phyloP scores from a whole-genome alignment of 2,329 filamentous ascomycete genomes.

The Mycosphaerella arachidis region DNA sequence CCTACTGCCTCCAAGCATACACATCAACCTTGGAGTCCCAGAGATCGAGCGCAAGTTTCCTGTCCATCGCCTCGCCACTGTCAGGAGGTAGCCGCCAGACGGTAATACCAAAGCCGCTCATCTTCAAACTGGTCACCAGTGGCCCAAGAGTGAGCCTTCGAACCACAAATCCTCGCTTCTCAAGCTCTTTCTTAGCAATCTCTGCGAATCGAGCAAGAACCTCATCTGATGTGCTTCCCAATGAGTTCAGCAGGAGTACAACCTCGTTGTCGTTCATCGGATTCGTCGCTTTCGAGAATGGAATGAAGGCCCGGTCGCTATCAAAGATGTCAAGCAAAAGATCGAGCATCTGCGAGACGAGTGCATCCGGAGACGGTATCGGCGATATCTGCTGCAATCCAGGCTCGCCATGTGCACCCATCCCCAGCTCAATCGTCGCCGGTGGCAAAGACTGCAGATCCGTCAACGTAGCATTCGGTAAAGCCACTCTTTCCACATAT shows the following conservation, averaged over 20 bases:
- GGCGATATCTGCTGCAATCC: slow-evolving; percentile 54
- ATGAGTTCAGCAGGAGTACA: slow-evolving; percentile 34
- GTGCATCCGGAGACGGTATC: slow-evolving; percentile 30
- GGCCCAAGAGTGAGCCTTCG: slow-evolving; percentile 33
- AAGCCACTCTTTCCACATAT: slow-evolving; percentile 28
- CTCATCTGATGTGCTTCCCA: slow-evolving; percentile 36
- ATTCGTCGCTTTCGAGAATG: slow-evolving; percentile 31
- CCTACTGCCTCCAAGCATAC: slow-evolving; percentile 35
- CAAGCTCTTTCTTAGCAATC: slow-evolving; percentile 29
- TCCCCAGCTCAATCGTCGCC: slow-evolving; percentile 59
- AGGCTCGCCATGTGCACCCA: slow-evolving; percentile 64
- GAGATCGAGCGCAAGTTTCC: slow-evolving; percentile 29
- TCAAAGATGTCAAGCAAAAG: slow-evolving; percentile 33
- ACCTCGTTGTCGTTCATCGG: slow-evolving; percentile 31
- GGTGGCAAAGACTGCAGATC: slow-evolving; percentile 53
- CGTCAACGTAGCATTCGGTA: slow-evolving; percentile 52
- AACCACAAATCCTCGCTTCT: slow-evolving; percentile 31
- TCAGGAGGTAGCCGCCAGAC: slow-evolving; percentile 33
- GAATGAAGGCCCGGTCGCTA: slow-evolving; percentile 34
- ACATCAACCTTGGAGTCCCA: slow-evolving; percentile 36
- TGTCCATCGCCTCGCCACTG: slow-evolving; percentile 27
- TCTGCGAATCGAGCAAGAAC: slow-evolving; percentile 35
- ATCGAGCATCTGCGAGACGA: slow-evolving; percentile 35
- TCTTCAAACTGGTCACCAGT: slow-evolving; percentile 36
- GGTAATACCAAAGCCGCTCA: slow-evolving; percentile 38